Evolutionary conservation across 2,329 filamentous ascomycete species (phyloP), one percentile per base, ranked within the genome.

Genomic region (Cordyceps farinosa): DNA sequence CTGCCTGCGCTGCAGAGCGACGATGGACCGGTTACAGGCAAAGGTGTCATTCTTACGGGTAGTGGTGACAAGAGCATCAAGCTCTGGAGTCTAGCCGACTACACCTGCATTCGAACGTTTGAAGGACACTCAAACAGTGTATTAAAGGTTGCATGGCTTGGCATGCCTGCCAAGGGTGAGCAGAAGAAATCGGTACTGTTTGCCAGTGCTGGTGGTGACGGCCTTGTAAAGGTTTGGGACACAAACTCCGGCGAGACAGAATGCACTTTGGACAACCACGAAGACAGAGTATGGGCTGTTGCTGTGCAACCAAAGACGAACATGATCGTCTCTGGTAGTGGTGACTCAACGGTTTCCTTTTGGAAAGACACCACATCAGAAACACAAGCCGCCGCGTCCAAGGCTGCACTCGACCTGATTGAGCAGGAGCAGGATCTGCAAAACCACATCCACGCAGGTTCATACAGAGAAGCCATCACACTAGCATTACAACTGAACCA

Each of bases 71-170:
- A 97, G 78, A 98, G 92, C 0, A 85, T 98, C 71, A 96, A 96
- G 75, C 84, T 99, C 10, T 99, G 96, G 96, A 97, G 86, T 73
- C 80, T 99, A 66, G 84, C 89, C 2, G 93, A 97, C 76, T 99
- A 97, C 77, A 91, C 87, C 67, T 99, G 95, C 76, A 80, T 99
- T 52, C 84, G 94, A 63, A 98, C 95, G 0, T 95, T 98, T 62
- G 96, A 99, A 76, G 95, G 95, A 0, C 95, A 99, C 75, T 94
- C 92, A 5, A 96, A 98, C 78, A 97, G 91, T 70, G 90, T 99
- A 3, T 81, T 99, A 38, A 98, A 98, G 77, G 90, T 97, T 2
- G 85, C 90, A 3, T 99, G 95, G 95, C 81, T 99, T 5, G 84
- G 82, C 53, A 74, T 83, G 63, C 78, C 84, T 2, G 70, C 73